phyloP scores from a whole-genome alignment of 73 alveolate species.

The Tetrahymena borealis region DNA sequence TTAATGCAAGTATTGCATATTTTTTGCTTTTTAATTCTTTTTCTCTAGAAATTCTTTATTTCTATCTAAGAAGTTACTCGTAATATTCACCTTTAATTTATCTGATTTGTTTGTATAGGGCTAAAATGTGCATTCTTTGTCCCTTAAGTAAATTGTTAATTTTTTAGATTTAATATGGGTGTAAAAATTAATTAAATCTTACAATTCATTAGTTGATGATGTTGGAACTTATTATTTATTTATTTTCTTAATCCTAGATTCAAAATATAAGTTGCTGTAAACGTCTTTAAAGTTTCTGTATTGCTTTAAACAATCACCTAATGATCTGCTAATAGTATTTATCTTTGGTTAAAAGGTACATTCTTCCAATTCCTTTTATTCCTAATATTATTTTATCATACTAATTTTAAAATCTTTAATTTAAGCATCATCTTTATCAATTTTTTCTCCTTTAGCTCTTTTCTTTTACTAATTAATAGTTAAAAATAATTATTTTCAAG shows the following conservation, averaged over 20 bases:
- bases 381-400: neutral
- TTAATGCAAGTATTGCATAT: neutral
- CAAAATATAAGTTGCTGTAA: neutral
- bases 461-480: neutral
- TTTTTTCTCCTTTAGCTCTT: neutral
- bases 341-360: neutral
- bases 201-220: neutral
- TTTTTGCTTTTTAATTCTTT: neutral
- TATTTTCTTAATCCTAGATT: neutral
- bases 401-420: neutral
- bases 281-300: neutral
- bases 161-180: neutral
- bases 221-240: neutral
- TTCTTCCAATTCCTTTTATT: neutral
- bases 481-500: neutral
- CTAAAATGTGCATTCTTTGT: neutral
- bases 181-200: neutral
- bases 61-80: neutral
- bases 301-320: neutral
- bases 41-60: neutral
- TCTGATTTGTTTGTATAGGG: neutral
- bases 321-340: neutral
- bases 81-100: neutral
- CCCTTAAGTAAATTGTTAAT: neutral
- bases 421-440: neutral